Base-by-base conservation (phyloP, 2,329 filamentous ascomycete genomes). In the Alternaria postmessia region DNA sequence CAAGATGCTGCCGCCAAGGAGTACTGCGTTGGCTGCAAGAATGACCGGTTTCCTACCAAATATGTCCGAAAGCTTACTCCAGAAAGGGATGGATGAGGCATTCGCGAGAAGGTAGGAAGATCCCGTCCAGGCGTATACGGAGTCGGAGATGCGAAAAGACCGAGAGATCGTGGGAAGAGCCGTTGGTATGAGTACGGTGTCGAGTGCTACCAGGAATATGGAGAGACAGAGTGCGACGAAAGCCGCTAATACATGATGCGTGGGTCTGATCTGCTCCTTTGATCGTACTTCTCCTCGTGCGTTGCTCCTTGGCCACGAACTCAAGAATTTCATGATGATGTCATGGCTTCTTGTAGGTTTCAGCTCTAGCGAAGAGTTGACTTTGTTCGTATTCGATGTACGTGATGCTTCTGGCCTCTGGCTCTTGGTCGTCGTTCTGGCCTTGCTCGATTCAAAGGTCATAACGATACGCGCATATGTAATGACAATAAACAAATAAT, bases 101-200 rank as follows among this genome's bases (percentile, higher is more conserved):
- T 79, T 78, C 18, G 75, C 68, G 34, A 80, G 74, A 4, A 80
- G 69, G 47, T 79, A 80, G 4, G 76, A 71, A 1, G 77, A 80
- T 1, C 91, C 91, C 56, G 93, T 89, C 92, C 91, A 94, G 30
- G 88, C 87, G 76, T 92, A 94, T n/a, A 90, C 88, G 4, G 86
- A 81, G 7, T 87, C 87, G 3, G 90, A 89, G 9, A 78, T 68
- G 42, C 88, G 75, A 64, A 94, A 87, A 56, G 89, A 82, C 30
- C 78, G 79, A 3, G 86, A 83, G 59, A 92, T 91, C 14, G 87
- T 87, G 0, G 89, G 89, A 7, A 91, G 81, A 7, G 89, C 87
- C 0, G 89, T 91, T 7, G 89, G 86, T 63, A 89, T 81, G 66
- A 88, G 86, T 12, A 88, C 89, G 41, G 86, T 70, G 57, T 82